Conservation (phyloP, 805 yeast species). For the Dipodascus albidus region DNA sequence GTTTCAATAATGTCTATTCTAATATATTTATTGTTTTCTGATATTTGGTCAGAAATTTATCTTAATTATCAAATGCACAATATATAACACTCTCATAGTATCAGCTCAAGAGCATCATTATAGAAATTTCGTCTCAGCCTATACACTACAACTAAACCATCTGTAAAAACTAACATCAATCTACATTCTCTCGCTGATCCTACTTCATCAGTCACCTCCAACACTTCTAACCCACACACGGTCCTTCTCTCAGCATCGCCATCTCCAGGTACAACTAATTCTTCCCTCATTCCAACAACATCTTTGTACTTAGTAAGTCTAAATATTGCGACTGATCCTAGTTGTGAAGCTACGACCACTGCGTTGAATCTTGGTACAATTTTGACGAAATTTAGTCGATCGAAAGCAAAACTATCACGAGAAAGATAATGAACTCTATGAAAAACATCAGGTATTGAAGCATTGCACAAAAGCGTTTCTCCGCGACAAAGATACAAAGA, state of each 20-base stretch:
- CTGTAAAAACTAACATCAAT: neutral
- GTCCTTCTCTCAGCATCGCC: slow-evolving; percentile 6
- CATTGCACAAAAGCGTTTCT: slow-evolving; percentile 36
- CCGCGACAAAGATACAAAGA: slow-evolving; percentile 35
- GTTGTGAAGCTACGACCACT: slow-evolving; percentile 32
- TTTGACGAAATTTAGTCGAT: slow-evolving; percentile 22
- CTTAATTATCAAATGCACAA: too few relatives aligned
- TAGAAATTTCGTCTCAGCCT: neutral
- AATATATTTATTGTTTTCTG: too few relatives aligned
- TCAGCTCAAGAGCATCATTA: neutral
- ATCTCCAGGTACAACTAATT: slow-evolving; percentile 24
- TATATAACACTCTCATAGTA: too few relatives aligned
- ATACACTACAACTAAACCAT: neutral
- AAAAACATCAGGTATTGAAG: slow-evolving; percentile 35
- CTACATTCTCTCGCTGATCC: neutral
- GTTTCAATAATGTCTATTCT: neutral
- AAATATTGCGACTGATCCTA: slow-evolving; percentile 33
- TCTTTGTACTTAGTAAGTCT: slow-evolving; percentile 34
- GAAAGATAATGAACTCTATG: slow-evolving; percentile 20
- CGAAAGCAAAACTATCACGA: slow-evolving; percentile 11
- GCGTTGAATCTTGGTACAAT: slow-evolving; percentile 32
- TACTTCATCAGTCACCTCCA: neutral
- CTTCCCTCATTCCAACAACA: slow-evolving; percentile 32
- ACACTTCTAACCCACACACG: neutral
- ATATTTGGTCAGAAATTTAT: too few relatives aligned